Base-by-base conservation (phyloP, 768 basidiomycete genomes). In the Amanita muscaria region DNA sequence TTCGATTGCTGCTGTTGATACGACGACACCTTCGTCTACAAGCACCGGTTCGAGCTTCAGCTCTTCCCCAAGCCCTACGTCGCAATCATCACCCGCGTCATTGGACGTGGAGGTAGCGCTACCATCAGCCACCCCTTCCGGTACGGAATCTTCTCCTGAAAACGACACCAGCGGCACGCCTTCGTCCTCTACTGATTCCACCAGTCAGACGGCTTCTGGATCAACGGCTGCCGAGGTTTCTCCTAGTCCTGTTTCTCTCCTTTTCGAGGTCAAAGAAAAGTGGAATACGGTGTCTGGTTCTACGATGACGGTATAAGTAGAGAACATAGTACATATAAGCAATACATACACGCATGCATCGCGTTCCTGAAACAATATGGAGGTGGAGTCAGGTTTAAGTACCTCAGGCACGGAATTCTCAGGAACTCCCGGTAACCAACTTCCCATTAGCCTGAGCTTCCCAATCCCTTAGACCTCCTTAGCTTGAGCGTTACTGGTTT, bases 231-330 rank as follows among this genome's bases (percentile, higher is more conserved):
- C 23, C n/a, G n/a, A n/a, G n/a, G n/a, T n/a, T n/a, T n/a, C n/a
- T 7, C 19, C 44, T 38, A 37, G 35, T 24, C 31, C 42, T 5
- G 21, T 21, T 44, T 44, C 42, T 22, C 33, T 44, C 31, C n/a
- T 34, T 16, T 31, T 44, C 24, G 18, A 44, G n/a, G 21, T 44
- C 23, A 19, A 31, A 16, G 42, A 12, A 16, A 36, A 9, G 14
- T 24, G 15, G 33, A 32, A 18, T 18, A 15, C 16, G 33, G 33
- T 30, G 16, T 34, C 33, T 5, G 33, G 16, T 34, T 34, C 6
- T 18, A 34, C 11, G 6, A 34, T 34, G 33, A 29, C 27, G 27
- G 6, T 29, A 12, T 29, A 29, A 29, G 27, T 29, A 29, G 27
- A 12, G 6, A 29, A n/a, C n/a, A n/a, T n/a, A n/a, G n/a, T n/a